Evolutionary conservation across 495 filamentous ascomycete species (phyloP).

Genomic region (Neurospora hispaniola): DNA sequence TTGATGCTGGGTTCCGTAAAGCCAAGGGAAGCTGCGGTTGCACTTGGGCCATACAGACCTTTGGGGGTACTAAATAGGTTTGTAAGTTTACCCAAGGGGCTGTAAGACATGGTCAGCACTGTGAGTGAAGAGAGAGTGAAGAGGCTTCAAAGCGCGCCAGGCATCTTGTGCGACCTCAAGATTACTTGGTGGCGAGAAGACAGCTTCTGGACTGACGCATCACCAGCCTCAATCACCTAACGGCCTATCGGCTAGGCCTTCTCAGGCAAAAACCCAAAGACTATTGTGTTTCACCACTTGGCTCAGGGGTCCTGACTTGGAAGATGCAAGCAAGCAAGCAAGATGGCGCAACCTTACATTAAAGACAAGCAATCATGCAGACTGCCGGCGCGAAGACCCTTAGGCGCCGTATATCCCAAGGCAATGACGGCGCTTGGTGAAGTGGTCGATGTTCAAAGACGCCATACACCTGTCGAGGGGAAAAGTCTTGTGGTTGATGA

Average conservation of each 20-base stretch:
- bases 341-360: conserved; percentile 3
- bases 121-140: neutral
- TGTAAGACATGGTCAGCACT: neutral
- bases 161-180: neutral
- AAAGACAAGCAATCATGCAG: conserved; percentile 3
- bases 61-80: neutral
- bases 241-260: neutral
- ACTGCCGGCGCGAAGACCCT: conserved; percentile 5
- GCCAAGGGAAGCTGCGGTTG: neutral
- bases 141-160: neutral
- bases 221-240: neutral
- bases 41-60: neutral
- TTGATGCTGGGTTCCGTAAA: neutral
- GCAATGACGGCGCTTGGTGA: neutral
- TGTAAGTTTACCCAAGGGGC: neutral
- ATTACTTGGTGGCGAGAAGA: neutral
- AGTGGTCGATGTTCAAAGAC: neutral
- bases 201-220: neutral
- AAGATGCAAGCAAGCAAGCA: neutral
- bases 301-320: neutral
- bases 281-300: neutral
- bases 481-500: neutral
- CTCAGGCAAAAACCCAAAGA: neutral
- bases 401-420: conserved; percentile 1
- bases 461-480: neutral